These are phyloP conservation scores for Scopulariopsis brevicaulis DNA, from an alignment of 2,329 filamentous ascomycete species.

Conservation along the genomic window DNA sequence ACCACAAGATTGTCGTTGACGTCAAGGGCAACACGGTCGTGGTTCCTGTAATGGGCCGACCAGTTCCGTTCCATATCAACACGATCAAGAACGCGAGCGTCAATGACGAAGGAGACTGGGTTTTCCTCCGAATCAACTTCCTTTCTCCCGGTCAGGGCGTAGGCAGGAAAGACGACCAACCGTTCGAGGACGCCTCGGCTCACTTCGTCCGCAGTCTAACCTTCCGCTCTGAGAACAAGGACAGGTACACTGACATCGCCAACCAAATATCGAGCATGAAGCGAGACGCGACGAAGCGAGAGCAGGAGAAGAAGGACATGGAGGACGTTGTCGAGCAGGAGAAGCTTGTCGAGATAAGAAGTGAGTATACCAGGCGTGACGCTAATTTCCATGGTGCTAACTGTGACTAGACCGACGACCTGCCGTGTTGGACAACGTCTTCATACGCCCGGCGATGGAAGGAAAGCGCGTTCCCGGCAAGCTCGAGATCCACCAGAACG, in stretches of 20 bases:
- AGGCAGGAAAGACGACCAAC: slow-evolving; percentile 91
- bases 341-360: slow-evolving; percentile 89
- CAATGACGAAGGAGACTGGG: slow-evolving; percentile 89
- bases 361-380: slow-evolving; percentile 34
- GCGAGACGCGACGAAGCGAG: slow-evolving; percentile 80
- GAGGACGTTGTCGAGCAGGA: slow-evolving; percentile 98
- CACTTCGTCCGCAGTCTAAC: slow-evolving; percentile 95
- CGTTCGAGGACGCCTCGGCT: slow-evolving; percentile 90
- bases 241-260: slow-evolving; percentile 81
- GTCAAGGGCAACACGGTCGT: slow-evolving; percentile 83
- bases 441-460: slow-evolving; percentile 88
- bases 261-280: slow-evolving; percentile 94
- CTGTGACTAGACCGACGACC: slow-evolving; percentile 63
- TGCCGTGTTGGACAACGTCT: slow-evolving; percentile 83
- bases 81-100: slow-evolving; percentile 99
- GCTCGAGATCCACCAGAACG: slow-evolving; percentile 96
- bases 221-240: slow-evolving; percentile 81
- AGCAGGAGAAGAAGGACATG: slow-evolving; percentile 99
- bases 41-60: slow-evolving; percentile 91
- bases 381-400: neutral
- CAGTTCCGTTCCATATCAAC: slow-evolving; percentile 93
- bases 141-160: slow-evolving; percentile 95
- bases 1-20: slow-evolving; percentile 83
- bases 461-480: slow-evolving; percentile 94
- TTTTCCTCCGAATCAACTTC: slow-evolving; percentile 93